phyloP scores from a whole-genome alignment of 495 filamentous ascomycete species.

The Melanomma pulvis-pyrius region DNA sequence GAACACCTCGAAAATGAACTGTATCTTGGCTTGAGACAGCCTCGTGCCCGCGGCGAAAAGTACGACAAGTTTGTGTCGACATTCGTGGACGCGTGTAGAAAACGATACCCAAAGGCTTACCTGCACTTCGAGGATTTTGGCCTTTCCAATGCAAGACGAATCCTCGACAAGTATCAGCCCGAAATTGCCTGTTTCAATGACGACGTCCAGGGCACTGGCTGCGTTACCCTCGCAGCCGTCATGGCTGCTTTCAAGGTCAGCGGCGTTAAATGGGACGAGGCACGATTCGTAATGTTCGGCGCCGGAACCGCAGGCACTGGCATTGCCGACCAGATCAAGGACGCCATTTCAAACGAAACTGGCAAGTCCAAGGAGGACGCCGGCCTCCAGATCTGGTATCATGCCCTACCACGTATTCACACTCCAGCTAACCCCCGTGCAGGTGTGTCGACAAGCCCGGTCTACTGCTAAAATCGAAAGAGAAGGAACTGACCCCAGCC shows the following conservation, averaged over 20 bases:
- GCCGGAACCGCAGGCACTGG: conserved; percentile 83
- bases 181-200: conserved; percentile 87
- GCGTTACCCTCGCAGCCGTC: conserved; percentile 81
- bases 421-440: background rate
- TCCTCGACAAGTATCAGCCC: conserved; percentile 73
- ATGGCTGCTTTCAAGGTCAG: conserved; percentile 71
- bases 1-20: conserved; percentile 75
- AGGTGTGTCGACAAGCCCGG: conserved; percentile 88
- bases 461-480: conserved; percentile 67
- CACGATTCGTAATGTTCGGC: conserved; percentile 74
- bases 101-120: conserved; percentile 76
- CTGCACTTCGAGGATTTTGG: conserved; percentile 80
- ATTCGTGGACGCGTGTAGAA: conserved; percentile 68
- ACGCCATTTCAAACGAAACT: conserved; percentile 72
- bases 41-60: conserved; percentile 66
- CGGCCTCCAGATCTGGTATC: conserved; percentile 77
- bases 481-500: conserved; percentile 60
- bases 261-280: conserved; percentile 65
- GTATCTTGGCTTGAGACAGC: conserved; percentile 74
- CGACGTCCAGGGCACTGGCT: conserved; percentile 88
- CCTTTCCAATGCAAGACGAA: conserved; percentile 60
- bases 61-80: conserved; percentile 79
- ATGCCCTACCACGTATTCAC: background rate
- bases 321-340: conserved; percentile 81
- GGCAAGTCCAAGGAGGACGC: conserved; percentile 73